Conservation (phyloP, 163 green algal species). For the Volvox carteri region DNA sequence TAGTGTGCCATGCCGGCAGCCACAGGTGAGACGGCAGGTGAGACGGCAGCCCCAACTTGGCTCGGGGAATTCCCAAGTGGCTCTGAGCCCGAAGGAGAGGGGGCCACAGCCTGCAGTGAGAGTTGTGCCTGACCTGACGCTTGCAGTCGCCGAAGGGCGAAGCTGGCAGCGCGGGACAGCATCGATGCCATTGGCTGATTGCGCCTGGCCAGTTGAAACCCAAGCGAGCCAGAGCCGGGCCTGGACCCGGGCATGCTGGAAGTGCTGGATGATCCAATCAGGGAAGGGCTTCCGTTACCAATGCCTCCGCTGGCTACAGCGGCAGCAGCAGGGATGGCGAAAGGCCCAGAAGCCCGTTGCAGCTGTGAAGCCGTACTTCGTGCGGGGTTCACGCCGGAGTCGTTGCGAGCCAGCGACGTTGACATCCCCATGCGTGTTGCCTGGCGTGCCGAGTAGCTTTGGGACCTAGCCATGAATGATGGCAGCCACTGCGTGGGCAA, state of each 20-base stretch:
- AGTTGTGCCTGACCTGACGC: background rate
- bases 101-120: background rate
- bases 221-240: background rate
- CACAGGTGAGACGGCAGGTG: background rate
- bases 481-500: background rate
- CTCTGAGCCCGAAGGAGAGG: background rate
- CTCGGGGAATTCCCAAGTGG: background rate
- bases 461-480: background rate
- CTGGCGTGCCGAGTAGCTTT: background rate
- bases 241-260: background rate
- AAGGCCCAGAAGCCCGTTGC: background rate
- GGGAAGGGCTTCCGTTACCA: background rate
- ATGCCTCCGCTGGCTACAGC: background rate
- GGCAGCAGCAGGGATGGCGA: background rate
- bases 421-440: background rate
- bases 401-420: background rate
- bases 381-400: background rate
- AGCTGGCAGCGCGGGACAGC: background rate
- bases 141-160: background rate
- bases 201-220: background rate
- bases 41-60: background rate
- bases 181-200: background rate
- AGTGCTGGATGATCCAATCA: background rate
- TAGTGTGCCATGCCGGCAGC: background rate
- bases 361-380: background rate